A percentile compares a stretch with the other conserved stretches of the same genome.
These are phyloP conservation scores for Malassezia cuniculi DNA, from an alignment of 1,284 basidiomycete species.

Conservation along the genomic window DNA sequence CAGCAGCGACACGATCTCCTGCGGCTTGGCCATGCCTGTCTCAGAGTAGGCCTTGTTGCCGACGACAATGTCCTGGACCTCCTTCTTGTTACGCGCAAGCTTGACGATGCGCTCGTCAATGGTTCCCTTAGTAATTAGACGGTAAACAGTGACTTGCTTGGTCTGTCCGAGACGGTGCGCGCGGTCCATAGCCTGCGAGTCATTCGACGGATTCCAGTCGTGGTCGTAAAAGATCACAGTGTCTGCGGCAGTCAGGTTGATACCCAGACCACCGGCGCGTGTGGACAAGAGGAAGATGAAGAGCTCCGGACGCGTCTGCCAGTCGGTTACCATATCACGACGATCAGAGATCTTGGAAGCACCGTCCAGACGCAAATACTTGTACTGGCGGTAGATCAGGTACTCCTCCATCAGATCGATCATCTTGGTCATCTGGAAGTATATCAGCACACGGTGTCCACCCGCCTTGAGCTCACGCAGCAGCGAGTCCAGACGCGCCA, in stretches of 20 bases:
- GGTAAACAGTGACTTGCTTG: conserved; percentile 95
- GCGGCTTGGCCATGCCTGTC: conserved; percentile 66
- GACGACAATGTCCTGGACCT: conserved; percentile 85
- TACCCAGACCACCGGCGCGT: conserved; percentile 89
- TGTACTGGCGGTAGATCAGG: conserved; percentile 91
- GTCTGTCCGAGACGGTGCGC: conserved; percentile 97
- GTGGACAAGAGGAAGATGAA: conserved; percentile 62
- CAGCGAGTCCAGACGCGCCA: conserved; percentile 75
- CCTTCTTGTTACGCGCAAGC: conserved; percentile 38
- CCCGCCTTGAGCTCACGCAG: conserved; percentile 82
- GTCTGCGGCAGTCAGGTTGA: conserved; percentile 85
- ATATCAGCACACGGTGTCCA: conserved; percentile 87
- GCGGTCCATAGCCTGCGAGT: conserved; percentile 98
- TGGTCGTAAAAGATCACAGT: conserved; percentile 98
- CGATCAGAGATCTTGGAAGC: conserved; percentile 89
- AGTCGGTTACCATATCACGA: conserved; percentile 97
- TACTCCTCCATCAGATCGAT: conserved; percentile 99
- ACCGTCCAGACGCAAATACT: conserved; percentile 89
- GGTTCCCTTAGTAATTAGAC: conserved; percentile 87
- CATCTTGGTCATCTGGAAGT: conserved; percentile 99
- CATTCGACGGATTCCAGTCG: conserved; percentile 91
- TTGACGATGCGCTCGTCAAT: conserved; percentile 96
- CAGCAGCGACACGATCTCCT: conserved; percentile 89
- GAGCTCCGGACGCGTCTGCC: conserved; percentile 75
- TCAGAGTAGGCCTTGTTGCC: conserved; percentile 68